Percentiles rank a stretch among this genome's conserved stretches.
These are phyloP conservation scores for Recurvomyces mirabilis DNA, from an alignment of 495 filamentous ascomycete genomes.

Conservation along the genomic window DNA sequence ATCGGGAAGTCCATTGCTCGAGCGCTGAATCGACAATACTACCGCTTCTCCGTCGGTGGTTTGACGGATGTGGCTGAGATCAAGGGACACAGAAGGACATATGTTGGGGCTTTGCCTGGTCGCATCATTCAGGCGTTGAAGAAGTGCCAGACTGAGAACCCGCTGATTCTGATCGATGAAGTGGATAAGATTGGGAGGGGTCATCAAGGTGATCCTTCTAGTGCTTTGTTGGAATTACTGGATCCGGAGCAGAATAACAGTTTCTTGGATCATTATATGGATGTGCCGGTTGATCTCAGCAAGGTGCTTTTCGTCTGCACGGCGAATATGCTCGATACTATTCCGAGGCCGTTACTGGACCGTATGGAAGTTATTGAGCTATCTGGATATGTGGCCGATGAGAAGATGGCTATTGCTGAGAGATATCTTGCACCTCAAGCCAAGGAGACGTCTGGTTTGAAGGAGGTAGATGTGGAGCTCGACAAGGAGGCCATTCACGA, in stretches of 20 bases:
- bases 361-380: slow-evolving; percentile 98
- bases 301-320: slow-evolving; percentile 99
- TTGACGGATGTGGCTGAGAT: slow-evolving; percentile 98
- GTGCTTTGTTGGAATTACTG: slow-evolving; percentile 84
- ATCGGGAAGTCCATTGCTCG: slow-evolving; percentile 97
- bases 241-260: slow-evolving; percentile 97
- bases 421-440: slow-evolving; percentile 83
- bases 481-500: slow-evolving; percentile 80
- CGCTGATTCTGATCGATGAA: slow-evolving; percentile 92
- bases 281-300: slow-evolving; percentile 93
- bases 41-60: slow-evolving; percentile 94
- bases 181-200: slow-evolving; percentile 95
- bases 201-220: slow-evolving; percentile 92
- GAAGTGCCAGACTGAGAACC: slow-evolving; percentile 98
- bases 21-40: slow-evolving; percentile 89
- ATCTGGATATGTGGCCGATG: slow-evolving; percentile 92
- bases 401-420: slow-evolving; percentile 98
- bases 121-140: slow-evolving; percentile 97
- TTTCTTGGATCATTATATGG: slow-evolving; percentile 98
- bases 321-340: slow-evolving; percentile 97
- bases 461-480: slow-evolving; percentile 79
- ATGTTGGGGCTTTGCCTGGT: slow-evolving; percentile 91
- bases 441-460: slow-evolving; percentile 80
- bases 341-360: slow-evolving; percentile 85
- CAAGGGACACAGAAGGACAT: slow-evolving; percentile 93